Evolutionary conservation across 805 yeast species (phyloP), one percentile per base, ranked within the genome.

Genomic region (Ogataea neopini): DNA sequence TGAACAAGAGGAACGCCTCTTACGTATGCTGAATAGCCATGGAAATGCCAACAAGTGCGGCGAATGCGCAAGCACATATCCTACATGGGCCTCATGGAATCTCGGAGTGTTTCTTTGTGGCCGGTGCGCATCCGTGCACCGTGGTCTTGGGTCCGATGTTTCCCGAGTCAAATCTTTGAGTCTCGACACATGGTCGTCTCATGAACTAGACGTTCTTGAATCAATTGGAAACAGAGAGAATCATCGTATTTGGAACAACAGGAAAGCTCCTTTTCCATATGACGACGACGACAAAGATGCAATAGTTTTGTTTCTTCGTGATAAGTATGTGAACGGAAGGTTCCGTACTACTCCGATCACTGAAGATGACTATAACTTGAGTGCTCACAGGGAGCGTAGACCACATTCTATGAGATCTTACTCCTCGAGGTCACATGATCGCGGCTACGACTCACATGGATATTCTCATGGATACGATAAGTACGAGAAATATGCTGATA

Each of bases 31-130:
- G 54, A 85, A 84, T 59, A 61, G 71, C 36, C 70, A 78, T 10
- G 80, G 67, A 14, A 88, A 87, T 61, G 69, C 71, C 40, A 86
- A 86, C 64, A 79, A 74, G 61, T 88, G 96, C 65, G 95, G 90
- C 30, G 96, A 88, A 62, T 88, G 96, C 68, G 78, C 79, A 2
- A 69, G 80, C 4, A 61, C 77, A 3, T 83, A 76, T 63, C 94
- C 96, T 7, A 87, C 86, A 4, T 68, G 72, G 73, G 71, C 73
- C 2, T 65, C 70, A 8, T 66, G 65, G 67, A 66, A 69, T 37
- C 57, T 87, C 36, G 96, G 95, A 22, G 68, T 87, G 4, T 82
- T 88, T 49, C 70, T 88, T 14, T 88, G 96, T 70, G 94, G 94
- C 13, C 71, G 94, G 54, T 88, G 96, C 74, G 92, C 95, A 7